These are phyloP conservation scores for Mortierella polycephala DNA, from an alignment of 371 early-diverging fungal genomes.

Conservation along the genomic window DNA sequence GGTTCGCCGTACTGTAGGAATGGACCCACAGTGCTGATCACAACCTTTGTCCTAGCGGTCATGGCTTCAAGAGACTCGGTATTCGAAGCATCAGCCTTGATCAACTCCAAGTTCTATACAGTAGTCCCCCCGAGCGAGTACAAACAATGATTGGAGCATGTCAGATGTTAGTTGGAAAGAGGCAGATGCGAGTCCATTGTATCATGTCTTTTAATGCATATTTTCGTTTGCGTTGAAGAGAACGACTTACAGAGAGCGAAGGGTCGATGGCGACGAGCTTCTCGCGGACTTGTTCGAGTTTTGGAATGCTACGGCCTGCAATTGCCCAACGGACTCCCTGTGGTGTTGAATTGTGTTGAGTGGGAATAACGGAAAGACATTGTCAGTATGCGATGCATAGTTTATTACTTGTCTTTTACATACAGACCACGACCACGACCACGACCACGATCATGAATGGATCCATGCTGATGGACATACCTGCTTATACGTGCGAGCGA, in stretches of 20 bases:
- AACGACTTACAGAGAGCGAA: conserved; percentile 36
- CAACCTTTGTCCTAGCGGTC: conserved; percentile 73
- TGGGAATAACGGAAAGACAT: not conserved
- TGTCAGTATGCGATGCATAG: not conserved
- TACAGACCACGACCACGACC: too few relatives aligned
- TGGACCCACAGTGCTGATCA: conserved; percentile 83
- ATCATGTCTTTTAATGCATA: not conserved
- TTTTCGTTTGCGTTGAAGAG: not conserved
- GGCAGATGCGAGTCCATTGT: too few relatives aligned
- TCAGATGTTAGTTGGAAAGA: too few relatives aligned
- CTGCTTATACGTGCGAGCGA: conserved; percentile 55
- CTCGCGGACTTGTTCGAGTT: conserved; percentile 63
- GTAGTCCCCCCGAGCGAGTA: not conserved
- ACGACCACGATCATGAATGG: too few relatives aligned
- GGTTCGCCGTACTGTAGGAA: conserved; percentile 70
- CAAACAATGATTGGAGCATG: too few relatives aligned
- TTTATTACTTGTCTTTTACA: too few relatives aligned
- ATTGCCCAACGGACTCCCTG: conserved; percentile 72
- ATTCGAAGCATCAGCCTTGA: conserved; percentile 73
- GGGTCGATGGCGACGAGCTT: conserved; percentile 57
- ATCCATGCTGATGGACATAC: conserved; percentile 7
- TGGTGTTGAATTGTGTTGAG: not conserved
- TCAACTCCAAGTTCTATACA: conserved; percentile 55
- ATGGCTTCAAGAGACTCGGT: conserved; percentile 66
- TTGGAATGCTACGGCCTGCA: conserved; percentile 74